Evolutionary conservation across 1,139 yeast species (phyloP), one percentile per base, ranked within the genome.

Genomic region (Groenewaldozyma auringiensis): DNA sequence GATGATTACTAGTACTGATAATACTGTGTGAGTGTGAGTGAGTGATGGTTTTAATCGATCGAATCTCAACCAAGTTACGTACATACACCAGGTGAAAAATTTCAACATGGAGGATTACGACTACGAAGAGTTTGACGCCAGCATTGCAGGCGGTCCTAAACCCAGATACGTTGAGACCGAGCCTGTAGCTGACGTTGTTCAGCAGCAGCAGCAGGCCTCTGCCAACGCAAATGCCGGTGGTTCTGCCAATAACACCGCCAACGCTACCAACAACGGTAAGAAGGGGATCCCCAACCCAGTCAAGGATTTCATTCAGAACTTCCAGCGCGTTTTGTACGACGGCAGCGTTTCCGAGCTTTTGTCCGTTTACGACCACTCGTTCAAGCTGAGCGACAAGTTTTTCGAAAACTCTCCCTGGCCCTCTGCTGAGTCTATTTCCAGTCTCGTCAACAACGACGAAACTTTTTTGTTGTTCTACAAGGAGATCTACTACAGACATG

Each of bases 401-500:
- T 72, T 67, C 60, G 68, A 69, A 53, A 62, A 58, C 46, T 40
- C 66, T 13, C 58, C 72, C 32, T 72, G 76, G 76, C 77, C 77
- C 21, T 67, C 67, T 18, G 75, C 77, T 34, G 60, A 62, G 39
- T 70, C 68, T 20, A 71, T 71, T 34, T 64, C 70, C 8, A 67
- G 72, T 18, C 53, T 72, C 33, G 76, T 72, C 39, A 60, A 63
- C 52, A 60, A 69, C 47, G 76, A 72, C 51, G 70, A 68, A 51
- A 66, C 64, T 20, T 72, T 72, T 53, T 56, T 72, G 48, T 66
- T 70, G 34, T 61, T 72, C 42, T 72, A 72, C 62, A 66, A 73
- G 18, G 76, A 72, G 57, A 68, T 71, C 42, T 72, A 72, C 61
- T 72, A 69, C 62, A 67, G 76, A 52, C 77, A 72, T 52, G 57